phyloP scores from a whole-genome alignment of 768 basidiomycete genomes.

The Xerocomellus amylosporus region DNA sequence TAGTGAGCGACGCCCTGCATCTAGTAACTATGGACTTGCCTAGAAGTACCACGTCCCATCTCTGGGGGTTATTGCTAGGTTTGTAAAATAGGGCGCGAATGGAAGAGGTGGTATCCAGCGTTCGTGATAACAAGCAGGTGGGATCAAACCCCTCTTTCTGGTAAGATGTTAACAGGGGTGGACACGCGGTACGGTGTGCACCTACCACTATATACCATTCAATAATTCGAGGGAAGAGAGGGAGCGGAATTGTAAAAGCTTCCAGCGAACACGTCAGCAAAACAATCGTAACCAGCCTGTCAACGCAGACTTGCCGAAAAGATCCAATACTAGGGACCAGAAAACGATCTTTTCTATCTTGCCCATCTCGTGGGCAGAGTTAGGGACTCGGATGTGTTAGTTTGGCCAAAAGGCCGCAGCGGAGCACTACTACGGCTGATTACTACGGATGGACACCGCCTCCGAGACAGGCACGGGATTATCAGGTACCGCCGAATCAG shows the following conservation, averaged over 20 bases:
- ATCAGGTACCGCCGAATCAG: too few species aligned
- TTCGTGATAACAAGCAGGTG: constrained; percentile 67
- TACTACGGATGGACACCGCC: background rate
- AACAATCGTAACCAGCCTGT: background rate
- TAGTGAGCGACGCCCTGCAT: constrained; percentile 6
- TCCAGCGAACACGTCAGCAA: constrained; percentile 26
- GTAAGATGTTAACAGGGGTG: background rate
- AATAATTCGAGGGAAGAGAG: constrained; percentile 95
- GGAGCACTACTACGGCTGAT: background rate
- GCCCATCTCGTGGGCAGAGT: constrained; percentile 40
- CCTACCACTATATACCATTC: constrained; percentile 83
- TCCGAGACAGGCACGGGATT: background rate
- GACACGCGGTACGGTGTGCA: background rate
- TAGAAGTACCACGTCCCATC: constrained; percentile 95
- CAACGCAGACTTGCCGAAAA: constrained; percentile 52
- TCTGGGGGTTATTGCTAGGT: constrained; percentile 56
- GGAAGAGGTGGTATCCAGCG: constrained; percentile 62
- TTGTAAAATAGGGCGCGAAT: constrained; percentile 66
- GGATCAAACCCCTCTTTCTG: constrained; percentile 74
- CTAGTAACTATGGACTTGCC: constrained; percentile 42
- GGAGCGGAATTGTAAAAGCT: constrained; percentile 94
- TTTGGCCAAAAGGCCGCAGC: background rate
- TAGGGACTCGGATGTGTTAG: background rate
- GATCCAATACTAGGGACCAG: constrained; percentile 84
- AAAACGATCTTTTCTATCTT: constrained; percentile 84